Conservation (phyloP, 2,329 filamentous ascomycete species). For the Trichothecium sympodiale region DNA sequence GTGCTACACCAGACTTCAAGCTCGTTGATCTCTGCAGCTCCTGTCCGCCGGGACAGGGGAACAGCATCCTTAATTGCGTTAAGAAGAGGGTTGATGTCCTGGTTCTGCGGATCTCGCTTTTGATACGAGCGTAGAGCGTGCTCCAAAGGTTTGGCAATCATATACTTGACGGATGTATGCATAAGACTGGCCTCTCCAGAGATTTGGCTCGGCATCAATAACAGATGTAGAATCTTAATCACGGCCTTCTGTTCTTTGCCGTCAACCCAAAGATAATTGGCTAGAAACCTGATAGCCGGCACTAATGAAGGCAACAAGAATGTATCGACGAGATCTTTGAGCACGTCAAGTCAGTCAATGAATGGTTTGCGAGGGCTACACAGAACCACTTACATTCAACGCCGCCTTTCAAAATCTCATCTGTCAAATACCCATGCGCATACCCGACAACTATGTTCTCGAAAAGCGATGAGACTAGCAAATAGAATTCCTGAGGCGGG, state of each 20-base stretch:
- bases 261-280: constrained; percentile 57
- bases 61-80: constrained; percentile 51
- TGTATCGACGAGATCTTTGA: constrained; percentile 64
- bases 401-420: constrained; percentile 62
- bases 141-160: constrained; percentile 59
- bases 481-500: constrained; percentile 71
- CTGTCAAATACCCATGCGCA: constrained; percentile 50
- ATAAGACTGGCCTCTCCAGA: constrained; percentile 61
- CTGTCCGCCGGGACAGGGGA: constrained; percentile 47
- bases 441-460: constrained; percentile 63
- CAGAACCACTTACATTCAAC: constrained; percentile 56
- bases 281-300: constrained; percentile 60
- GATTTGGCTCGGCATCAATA: constrained; percentile 59
- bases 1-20: constrained; percentile 54
- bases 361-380: too few species aligned
- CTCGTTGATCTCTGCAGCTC: constrained; percentile 52
- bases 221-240: constrained; percentile 60
- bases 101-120: constrained; percentile 53
- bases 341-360: too few species aligned
- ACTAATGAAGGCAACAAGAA: constrained; percentile 72
- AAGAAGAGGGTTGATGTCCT: constrained; percentile 59
- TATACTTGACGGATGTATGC: constrained; percentile 60
- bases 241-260: constrained; percentile 56
- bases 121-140: constrained; percentile 56
- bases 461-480: constrained; percentile 67